Base-by-base conservation (phyloP, 1,284 basidiomycete species). In the Irpex lacteus region DNA sequence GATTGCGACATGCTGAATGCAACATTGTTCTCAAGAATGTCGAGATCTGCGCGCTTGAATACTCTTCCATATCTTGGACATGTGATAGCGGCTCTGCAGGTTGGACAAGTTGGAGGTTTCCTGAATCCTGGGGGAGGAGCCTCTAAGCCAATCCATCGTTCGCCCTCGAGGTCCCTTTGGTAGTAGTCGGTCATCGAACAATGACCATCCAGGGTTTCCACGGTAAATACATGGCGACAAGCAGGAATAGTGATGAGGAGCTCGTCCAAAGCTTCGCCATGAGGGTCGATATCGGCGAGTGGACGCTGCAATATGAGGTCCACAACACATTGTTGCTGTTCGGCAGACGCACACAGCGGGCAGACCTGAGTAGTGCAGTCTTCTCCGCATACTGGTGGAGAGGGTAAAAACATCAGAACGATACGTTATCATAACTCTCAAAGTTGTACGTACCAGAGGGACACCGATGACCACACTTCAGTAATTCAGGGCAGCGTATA, bases 181-280 rank as follows among this genome's bases (percentile, higher is more conserved):
- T 92, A 92, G 69, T 83, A 89, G 2, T 83, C 78, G 0, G 66
- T 62, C 73, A 92, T 80, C 2, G 75, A 70, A 64, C 84, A 85
- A 58, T 81, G 76, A 0, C 86, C 87, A 65, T 92, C 90, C 18
- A 92, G 78, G 0, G 88, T 88, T 70, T 90, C 88, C 4, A 90
- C 84, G 0, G 90, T 91, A 72, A 92, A 92, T 0, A 82, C 74
- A 70, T 92, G 90, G 0, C 82, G 69, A 68, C 90, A 92, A 15
- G 75, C 78, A 0, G 70, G 70, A 21, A 90, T 77, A 0, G 86
- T 90, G 68, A 92, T 88, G 21, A 88, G 70, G 4, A 85, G 74
- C 53, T 87, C 82, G 66, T 85, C 81, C 55, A 85, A 61, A 1
- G 77, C 75, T 2, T 74, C 78, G 6, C 70, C 65, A n/a, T 79